phyloP scores from a whole-genome alignment of 2,329 filamentous ascomycete species.

The Colletotrichum horii region DNA sequence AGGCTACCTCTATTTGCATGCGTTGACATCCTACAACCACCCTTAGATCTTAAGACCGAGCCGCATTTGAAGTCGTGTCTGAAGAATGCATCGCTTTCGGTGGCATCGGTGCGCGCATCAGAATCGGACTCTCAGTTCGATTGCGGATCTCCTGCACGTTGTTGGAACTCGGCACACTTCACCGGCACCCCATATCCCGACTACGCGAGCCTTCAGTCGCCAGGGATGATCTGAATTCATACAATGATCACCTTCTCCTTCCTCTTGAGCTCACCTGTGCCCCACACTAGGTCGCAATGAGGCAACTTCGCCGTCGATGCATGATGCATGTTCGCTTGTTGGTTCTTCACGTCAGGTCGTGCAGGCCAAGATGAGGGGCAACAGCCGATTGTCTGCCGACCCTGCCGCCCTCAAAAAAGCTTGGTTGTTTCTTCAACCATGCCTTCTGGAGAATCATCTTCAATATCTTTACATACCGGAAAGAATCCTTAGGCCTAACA shows the following conservation, averaged over 20 bases:
- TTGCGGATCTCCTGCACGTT: background rate
- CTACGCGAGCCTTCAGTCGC: background rate
- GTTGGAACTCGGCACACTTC: background rate
- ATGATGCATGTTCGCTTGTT: background rate
- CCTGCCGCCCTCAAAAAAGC: background rate
- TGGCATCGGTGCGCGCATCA: background rate
- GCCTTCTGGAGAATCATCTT: background rate
- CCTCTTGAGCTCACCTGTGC: background rate
- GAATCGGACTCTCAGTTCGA: background rate
- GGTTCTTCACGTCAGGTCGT: background rate
- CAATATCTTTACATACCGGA: background rate
- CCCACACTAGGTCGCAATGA: background rate
- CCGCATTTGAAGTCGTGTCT: background rate
- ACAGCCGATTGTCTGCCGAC: background rate
- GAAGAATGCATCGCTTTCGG: background rate
- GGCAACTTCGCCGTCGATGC: background rate
- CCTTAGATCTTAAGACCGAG: background rate
- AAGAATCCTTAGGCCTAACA: background rate
- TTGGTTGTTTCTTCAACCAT: background rate
- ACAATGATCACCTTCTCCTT: background rate
- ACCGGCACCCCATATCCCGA: background rate
- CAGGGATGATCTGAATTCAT: background rate
- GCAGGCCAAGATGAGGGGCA: background rate
- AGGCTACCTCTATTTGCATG: background rate
- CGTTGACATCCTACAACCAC: background rate